phyloP scores from a whole-genome alignment of 257 asterid species.

The Nemophila menziesii region DNA sequence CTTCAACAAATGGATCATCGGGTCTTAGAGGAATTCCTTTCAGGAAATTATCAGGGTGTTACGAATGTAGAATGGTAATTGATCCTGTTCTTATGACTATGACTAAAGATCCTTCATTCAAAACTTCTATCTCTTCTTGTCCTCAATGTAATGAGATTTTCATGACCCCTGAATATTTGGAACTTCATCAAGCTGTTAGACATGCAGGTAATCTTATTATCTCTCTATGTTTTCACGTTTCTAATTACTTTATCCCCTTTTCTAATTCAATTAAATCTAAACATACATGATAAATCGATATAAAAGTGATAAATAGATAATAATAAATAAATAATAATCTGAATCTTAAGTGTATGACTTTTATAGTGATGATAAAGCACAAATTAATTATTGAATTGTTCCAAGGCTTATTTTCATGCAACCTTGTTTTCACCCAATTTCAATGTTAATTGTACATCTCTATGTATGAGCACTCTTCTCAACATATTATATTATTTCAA shows the following conservation, averaged over 20 bases:
- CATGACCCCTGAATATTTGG: slow-evolving; percentile 64
- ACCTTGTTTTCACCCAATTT: slow-evolving; percentile 14
- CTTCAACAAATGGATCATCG: slow-evolving; percentile 36
- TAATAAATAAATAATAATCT: slow-evolving; percentile 18
- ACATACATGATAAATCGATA: not conserved
- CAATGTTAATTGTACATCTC: not conserved
- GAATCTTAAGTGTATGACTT: slow-evolving; percentile 4
- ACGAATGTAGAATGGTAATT: slow-evolving; percentile 82
- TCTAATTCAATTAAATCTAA: not conserved
- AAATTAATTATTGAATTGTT: no score
- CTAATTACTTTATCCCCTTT: not conserved
- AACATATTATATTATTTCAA: not conserved
- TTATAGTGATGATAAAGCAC: not conserved
- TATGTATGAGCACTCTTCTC: not conserved
- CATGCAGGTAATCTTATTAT: slow-evolving; percentile 56
- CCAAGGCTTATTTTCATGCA: not conserved
- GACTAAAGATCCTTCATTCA: slow-evolving; percentile 69
- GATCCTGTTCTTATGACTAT: slow-evolving; percentile 74
- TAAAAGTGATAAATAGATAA: not conserved
- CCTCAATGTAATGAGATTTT: slow-evolving; percentile 63
- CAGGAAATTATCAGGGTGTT: slow-evolving; percentile 69
- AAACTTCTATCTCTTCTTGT: slow-evolving; percentile 41
- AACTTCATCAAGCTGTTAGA: slow-evolving; percentile 68
- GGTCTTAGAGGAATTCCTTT: slow-evolving; percentile 66
- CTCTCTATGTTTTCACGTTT: no score